Percentiles rank a stretch among this genome's conserved stretches.
phyloP scores from a whole-genome alignment of 495 filamentous ascomycete genomes.

The Penicillium atrosanguineum region DNA sequence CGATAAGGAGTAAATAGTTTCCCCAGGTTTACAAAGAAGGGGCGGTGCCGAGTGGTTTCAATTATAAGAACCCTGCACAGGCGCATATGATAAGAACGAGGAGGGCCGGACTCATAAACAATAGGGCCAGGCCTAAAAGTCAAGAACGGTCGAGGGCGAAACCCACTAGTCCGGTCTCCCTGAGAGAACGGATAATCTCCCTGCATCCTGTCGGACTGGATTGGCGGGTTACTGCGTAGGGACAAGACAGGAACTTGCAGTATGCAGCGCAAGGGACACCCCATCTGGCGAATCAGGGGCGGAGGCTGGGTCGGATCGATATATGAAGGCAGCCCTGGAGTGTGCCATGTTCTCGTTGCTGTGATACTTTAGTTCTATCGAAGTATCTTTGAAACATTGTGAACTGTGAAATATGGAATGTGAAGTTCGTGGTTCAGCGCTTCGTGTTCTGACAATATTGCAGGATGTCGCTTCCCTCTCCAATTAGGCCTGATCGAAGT shows the following conservation, averaged over 20 bases:
- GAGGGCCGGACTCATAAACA: conserved; percentile 11
- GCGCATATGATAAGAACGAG: neutral
- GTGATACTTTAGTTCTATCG: neutral
- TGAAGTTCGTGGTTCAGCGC: no score
- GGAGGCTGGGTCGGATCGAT: neutral
- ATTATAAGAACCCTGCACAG: conserved; percentile 2
- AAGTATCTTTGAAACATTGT: neutral
- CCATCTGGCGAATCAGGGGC: conserved; percentile 11
- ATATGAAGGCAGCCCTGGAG: neutral
- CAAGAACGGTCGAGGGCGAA: conserved; percentile 12
- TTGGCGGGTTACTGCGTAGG: conserved; percentile 14
- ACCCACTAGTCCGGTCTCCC: conserved; percentile 22
- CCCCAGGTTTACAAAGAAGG: conserved; percentile 4
- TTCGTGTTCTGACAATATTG: neutral
- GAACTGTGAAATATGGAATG: no score
- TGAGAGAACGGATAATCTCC: conserved; percentile 7
- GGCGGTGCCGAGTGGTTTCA: neutral
- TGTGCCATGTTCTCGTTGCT: neutral
- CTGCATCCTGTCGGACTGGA: conserved; percentile 25
- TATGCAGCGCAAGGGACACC: conserved; percentile 22
- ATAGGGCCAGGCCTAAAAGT: conserved; percentile 10
- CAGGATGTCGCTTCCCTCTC: neutral
- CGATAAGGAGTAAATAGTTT: conserved; percentile 2
- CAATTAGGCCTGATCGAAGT: neutral
- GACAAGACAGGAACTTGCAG: conserved; percentile 22